Evolutionary conservation across 768 basidiomycete species (phyloP), one percentile per base, ranked within the genome.

Genomic region (Tubosaeta brunneosetosa): DNA sequence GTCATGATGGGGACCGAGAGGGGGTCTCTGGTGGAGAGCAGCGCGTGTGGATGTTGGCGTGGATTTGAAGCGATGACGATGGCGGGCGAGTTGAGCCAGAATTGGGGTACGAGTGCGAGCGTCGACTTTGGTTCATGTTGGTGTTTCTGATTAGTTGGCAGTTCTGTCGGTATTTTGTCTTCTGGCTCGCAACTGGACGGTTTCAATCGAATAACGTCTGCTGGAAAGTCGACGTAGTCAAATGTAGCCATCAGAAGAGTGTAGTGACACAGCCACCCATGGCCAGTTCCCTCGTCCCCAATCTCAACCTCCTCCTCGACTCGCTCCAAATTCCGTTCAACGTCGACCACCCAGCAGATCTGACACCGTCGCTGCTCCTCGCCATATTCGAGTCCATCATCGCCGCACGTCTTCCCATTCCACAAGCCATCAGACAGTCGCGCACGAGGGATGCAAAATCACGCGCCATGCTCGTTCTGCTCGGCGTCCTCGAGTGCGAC

Each of bases 311-410:
- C 22, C 76, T 84, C 37, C 73, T 84, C 33, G 57, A 55, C 1
- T 61, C 71, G 0, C 66, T 84, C 41, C 57, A 66, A 17, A 65
- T 84, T 17, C 79, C 80, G 3, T 71, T 82, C 43, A 58, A 60
- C 22, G 63, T 86, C 13, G 62, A 74, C 34, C 74, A 79, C 33
- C 81, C 81, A 13, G 64, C 70, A 11, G 85, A 91, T 59, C 77
- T 91, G 10, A 87, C 85, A 0, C 88, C 88, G 0, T 81, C 83
- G 1, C 75, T 91, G 8, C 76, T 91, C 22, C 76, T 91, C 32
- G 83, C 80, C 37, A 77, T 89, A 55, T 74, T 90, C 14, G 87
- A 89, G 56, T 80, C 77, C 1, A 68, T 89, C 40, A 71, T 88
- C 34, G 64, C 69, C 19, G 62, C 70, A 6, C 79, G 82, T 25